Base-by-base conservation (phyloP, 257 asterid species). In the Agastache rugosa region DNA sequence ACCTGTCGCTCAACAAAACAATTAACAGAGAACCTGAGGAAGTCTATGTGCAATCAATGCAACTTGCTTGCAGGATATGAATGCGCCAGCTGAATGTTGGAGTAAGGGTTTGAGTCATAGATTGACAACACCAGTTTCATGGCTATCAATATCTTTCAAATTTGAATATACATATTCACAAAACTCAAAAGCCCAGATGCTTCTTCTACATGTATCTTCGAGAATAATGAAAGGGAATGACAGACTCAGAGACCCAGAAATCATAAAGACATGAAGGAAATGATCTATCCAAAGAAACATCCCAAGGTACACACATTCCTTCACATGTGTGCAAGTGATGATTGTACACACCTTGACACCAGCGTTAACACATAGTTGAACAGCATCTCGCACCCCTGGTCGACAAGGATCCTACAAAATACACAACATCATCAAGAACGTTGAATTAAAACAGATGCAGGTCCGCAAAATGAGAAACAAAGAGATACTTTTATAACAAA, bases 391-490 rank as follows among this genome's bases (percentile, higher is more conserved):
- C 54, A 92, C 99, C 44, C 96, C 87, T 16, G 93, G 86, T 12
- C 99, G 95, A 78, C 97, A 92, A 75, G 99, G 97, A 87, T 94
- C 99, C 99, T 94, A 79, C 66, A 75, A 23, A 54, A 53, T 31
- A 65, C 19, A 60, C 9, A 77, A 41, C 19, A 51, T 29, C 75
- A 72, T 53, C 74, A 68, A 51, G 69, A 41, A 47, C 22, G 3
- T 48, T 48, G 19, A 47, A 47, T 14, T 15, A 48, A 16, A 16
- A n/a, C n/a, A n/a, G n/a, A n/a, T n/a, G n/a, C n/a, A n/a, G 4
- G 11, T 10, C 15, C 48, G 15, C 9, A 42, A 42, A 11, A 42
- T 42, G 48, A 14, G 48, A 2, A 42, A 42, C 15, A 42, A 42
- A 42, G 48, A 42, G 48, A 42, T 42, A 42, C 48, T 42, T 11